phyloP scores from a whole-genome alignment of 768 basidiomycete genomes.

The Russula virescens region DNA sequence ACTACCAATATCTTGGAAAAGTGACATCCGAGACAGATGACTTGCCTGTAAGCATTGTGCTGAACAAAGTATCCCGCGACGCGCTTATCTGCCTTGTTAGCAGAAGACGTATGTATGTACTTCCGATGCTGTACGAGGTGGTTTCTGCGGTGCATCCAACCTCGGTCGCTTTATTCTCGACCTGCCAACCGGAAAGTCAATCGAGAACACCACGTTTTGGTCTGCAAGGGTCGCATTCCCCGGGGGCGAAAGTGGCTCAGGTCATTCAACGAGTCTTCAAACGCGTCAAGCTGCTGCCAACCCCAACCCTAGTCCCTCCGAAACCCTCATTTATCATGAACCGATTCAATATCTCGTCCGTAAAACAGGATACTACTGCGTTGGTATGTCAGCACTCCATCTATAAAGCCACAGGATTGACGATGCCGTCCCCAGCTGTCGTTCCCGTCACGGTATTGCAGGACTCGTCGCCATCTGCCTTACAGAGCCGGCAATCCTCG shows the following conservation, averaged over 20 bases:
- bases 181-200: constrained; percentile 52
- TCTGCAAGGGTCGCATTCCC: constrained; percentile 69
- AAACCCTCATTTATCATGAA: constrained; percentile 49
- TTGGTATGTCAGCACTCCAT: constrained; percentile 51
- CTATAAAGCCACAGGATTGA: background rate
- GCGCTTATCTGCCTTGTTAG: constrained; percentile 29
- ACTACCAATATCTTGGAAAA: constrained; percentile 78
- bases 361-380: constrained; percentile 94
- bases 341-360: constrained; percentile 80
- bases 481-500: constrained; percentile 34
- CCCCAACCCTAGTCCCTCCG: constrained; percentile 46
- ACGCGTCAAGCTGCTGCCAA: constrained; percentile 27
- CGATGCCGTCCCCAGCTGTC: constrained; percentile 46
- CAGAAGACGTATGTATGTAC: constrained; percentile 97
- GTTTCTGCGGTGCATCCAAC: constrained; percentile 60
- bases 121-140: constrained; percentile 61
- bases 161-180: constrained; percentile 90
- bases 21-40: constrained; percentile 48
- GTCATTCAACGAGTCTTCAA: constrained; percentile 35
- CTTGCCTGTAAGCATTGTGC: constrained; percentile 54
- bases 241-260: constrained; percentile 26
- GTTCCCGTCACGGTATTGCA: constrained; percentile 82
- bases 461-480: constrained; percentile 13
- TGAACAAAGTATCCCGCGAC: constrained; percentile 3
- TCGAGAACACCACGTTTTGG: constrained; percentile 83